phyloP scores from a whole-genome alignment of 768 basidiomycete species.

The Neoboletus subvelutipes region DNA sequence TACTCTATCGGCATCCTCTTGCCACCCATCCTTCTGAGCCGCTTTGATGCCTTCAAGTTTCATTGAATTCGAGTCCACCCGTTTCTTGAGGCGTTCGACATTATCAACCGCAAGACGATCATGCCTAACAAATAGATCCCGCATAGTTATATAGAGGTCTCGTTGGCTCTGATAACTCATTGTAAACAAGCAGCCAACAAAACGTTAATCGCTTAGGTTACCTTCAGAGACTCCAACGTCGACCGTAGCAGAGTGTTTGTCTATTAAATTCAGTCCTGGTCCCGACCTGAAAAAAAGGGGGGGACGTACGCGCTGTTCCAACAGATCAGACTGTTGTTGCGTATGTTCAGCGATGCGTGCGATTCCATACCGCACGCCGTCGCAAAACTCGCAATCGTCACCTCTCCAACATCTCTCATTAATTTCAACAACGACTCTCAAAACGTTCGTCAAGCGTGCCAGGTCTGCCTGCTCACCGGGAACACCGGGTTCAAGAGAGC shows the following conservation, averaged over 20 bases:
- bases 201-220: slow-evolving; percentile 24
- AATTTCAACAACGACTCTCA: slow-evolving; percentile 75
- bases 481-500: slow-evolving; percentile 25
- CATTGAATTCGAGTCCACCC: slow-evolving; percentile 70
- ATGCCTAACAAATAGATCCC: slow-evolving; percentile 83
- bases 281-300: neutral
- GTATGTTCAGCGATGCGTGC: slow-evolving; percentile 64
- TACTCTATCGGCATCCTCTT: slow-evolving; percentile 81
- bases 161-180: slow-evolving; percentile 57
- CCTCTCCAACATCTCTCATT: slow-evolving; percentile 83
- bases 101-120: slow-evolving; percentile 88
- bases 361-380: slow-evolving; percentile 74
- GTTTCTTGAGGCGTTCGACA: slow-evolving; percentile 84
- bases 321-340: slow-evolving; percentile 68
- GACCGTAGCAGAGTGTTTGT: slow-evolving; percentile 61
- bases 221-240: slow-evolving; percentile 78
- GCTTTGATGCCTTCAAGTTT: slow-evolving; percentile 76
- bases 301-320: slow-evolving; percentile 66
- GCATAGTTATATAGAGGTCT: slow-evolving; percentile 83
- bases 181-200: slow-evolving; percentile 11
- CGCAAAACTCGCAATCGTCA: slow-evolving; percentile 76
- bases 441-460: slow-evolving; percentile 77
- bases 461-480: slow-evolving; percentile 70
- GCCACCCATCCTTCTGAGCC: slow-evolving; percentile 79
- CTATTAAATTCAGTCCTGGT: slow-evolving; percentile 36